Base-by-base conservation (phyloP, 164 flowering plant genomes). In the Magnolia kwangsiensis region DNA sequence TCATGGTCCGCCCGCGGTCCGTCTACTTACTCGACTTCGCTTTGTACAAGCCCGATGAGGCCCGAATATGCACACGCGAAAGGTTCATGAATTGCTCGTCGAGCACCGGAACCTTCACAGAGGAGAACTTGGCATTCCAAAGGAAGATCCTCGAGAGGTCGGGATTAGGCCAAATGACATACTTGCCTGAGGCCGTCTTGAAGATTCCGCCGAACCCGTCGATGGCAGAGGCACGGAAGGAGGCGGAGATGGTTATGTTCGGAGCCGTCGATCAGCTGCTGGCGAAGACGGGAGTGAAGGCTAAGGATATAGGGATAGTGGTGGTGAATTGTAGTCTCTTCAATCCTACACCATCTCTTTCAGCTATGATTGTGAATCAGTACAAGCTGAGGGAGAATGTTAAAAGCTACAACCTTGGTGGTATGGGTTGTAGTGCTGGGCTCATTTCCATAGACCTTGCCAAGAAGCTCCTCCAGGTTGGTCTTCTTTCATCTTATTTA, bases 341-440 rank as follows among this genome's bases (percentile, higher is more conserved):
- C 73, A 86, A 86, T 75, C 97, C 95, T 0, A 89, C 92, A 0
- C 97, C 97, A 3, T 92, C 95, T 21, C 85, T 90, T 1, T 86
- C 94, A 0, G 90, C 95, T 45, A 90, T 89, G 95, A 75, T 92
- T 50, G 90, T 92, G 24, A 91, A 92, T 70, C 89, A 85, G 37
- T 92, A 92, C 83, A 92, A 92, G 87, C 89, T 92, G 13, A 83
- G 97, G 77, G 92, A 90, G 1, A 90, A 91, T 77, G 75, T 92
- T 20, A 51, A 82, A 82, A 91, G 91, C 81, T 91, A 85, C 27
- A 92, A 89, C 75, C 91, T 92, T 59, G 92, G 95, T 75, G 97
- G 97, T 1, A 92, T 92, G 97, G 97, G 97, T 0, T 92, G 97
- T 82, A 92, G 97, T 76, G 97, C 97, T 64, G 98, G 98, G 0